phyloP scores from a whole-genome alignment of 2,329 filamentous ascomycete species.

The Neonectria ditissima region DNA sequence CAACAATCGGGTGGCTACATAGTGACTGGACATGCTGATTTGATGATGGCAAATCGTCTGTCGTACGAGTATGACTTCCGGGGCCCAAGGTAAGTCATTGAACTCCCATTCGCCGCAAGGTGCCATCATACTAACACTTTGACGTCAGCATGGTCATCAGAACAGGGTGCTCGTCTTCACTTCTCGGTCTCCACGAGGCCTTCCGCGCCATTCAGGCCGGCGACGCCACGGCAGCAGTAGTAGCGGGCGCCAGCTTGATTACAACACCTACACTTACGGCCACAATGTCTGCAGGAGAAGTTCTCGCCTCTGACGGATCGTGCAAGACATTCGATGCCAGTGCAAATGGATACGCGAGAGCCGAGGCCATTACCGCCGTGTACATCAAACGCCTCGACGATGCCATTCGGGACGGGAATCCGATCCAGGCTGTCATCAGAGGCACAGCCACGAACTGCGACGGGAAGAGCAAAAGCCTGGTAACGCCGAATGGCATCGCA shows the following conservation, averaged over 20 bases:
- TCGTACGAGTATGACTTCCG: neutral
- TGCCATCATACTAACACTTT: neutral
- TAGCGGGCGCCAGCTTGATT: constrained; percentile 50
- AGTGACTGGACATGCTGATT: neutral
- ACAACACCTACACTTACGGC: constrained; percentile 45
- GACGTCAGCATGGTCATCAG: constrained; percentile 46
- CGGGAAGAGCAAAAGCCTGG: constrained; percentile 55
- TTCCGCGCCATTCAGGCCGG: constrained; percentile 45
- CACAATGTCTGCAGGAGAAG: constrained; percentile 38
- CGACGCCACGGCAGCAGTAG: constrained; percentile 46
- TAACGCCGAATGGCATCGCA: constrained; percentile 50
- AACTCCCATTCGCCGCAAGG: neutral
- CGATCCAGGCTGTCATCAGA: constrained; percentile 51
- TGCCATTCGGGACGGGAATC: constrained; percentile 59
- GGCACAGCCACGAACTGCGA: constrained; percentile 51
- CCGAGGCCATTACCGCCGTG: constrained; percentile 57
- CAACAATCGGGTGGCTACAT: neutral
- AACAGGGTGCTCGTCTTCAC: constrained; percentile 51
- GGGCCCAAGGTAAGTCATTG: neutral
- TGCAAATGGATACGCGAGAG: constrained; percentile 61
- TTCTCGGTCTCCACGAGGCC: constrained; percentile 49
- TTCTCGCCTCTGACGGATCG: constrained; percentile 41
- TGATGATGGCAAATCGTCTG: neutral
- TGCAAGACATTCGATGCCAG: constrained; percentile 52
- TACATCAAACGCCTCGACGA: constrained; percentile 57